Evolutionary conservation across 345 rosid species (phyloP).

Genomic region (Erysimum cheiranthoides): DNA sequence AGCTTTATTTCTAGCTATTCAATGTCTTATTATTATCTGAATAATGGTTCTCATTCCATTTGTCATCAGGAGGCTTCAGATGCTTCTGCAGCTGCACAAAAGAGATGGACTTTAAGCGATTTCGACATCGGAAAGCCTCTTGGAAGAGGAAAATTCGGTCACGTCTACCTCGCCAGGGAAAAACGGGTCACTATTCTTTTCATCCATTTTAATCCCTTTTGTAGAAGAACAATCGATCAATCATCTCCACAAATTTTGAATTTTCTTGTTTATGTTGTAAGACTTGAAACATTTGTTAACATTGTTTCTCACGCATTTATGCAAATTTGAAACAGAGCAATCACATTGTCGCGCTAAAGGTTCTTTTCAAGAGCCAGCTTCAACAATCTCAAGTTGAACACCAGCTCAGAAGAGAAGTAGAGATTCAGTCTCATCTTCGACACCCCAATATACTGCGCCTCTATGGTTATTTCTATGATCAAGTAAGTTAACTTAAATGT

Average conservation of each 20-base stretch:
- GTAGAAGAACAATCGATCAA: not conserved
- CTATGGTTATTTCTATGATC: slow-evolving; percentile 97
- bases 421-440: slow-evolving; percentile 95
- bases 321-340: slow-evolving; percentile 67
- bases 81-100: slow-evolving; percentile 58
- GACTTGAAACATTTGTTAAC: not conserved
- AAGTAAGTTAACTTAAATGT: slow-evolving; percentile 47
- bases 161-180: slow-evolving; percentile 91
- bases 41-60: not conserved
- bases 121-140: slow-evolving; percentile 97
- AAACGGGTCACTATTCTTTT: slow-evolving; percentile 61
- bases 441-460: slow-evolving; percentile 89
- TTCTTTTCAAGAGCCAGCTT: slow-evolving; percentile 91
- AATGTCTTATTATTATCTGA: slow-evolving; percentile 2
- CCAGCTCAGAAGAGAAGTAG: slow-evolving; percentile 95
- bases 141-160: slow-evolving; percentile 96
- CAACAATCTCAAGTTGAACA: slow-evolving; percentile 98
- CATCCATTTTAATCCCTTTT: too few relatives aligned
- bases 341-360: slow-evolving; percentile 92
- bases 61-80: slow-evolving; percentile 62
- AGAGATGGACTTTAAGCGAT: slow-evolving; percentile 85
- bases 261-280: not conserved
- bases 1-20: not conserved
- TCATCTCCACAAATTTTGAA: not conserved
- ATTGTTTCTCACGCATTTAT: slow-evolving; percentile 8